Evolutionary conservation across 305 asterid genomes (phyloP), one percentile per base, ranked within the genome.

Genomic region (Stenogyne calaminthoides): DNA sequence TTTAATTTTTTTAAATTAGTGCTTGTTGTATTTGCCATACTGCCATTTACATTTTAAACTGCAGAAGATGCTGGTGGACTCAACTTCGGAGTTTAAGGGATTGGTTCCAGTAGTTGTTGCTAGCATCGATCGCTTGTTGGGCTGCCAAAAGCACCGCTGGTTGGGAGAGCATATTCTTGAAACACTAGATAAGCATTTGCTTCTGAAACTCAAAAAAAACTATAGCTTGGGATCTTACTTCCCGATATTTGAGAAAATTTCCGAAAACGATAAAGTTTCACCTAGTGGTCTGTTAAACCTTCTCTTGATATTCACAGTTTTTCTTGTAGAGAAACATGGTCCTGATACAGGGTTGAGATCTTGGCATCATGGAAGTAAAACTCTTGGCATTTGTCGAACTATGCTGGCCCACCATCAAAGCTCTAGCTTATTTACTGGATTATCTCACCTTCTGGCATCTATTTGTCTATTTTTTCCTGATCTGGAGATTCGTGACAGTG

Each of bases 401-500:
- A 84, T 91, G 95, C 82, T 94, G 72, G 82, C 86, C 69, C 88
- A 91, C 84, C 99, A 87, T 81, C 84, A 73, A 55, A 85, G 96
- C 84, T 94, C 99, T 68, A 86, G 87, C 74, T 81, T 94, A 77
- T 88, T 91, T 79, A 80, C 80, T 77, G 89, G 91, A 49, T 74
- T 91, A 56, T 86, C 96, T 71, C 88, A 72, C 72, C 93, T 94
- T 77, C 90, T 94, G 79, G 90, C 91, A 58, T 86, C 84, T 78
- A 71, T 82, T 46, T 83, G 95, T 80, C 96, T 91, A 25, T 83
- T 80, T 66, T 94, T 94, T 86, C 99, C 97, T 73, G 99, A 94
- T 85, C 72, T 94, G 88, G 99, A 94, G 70, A 86, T 94, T 78
- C 99, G 97, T 74, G 99, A 94, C 82, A 86, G 75, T 81, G 96